These are phyloP conservation scores for Thielaviopsis cerberus DNA, from an alignment of 2,329 filamentous ascomycete genomes.

Conservation along the genomic window DNA sequence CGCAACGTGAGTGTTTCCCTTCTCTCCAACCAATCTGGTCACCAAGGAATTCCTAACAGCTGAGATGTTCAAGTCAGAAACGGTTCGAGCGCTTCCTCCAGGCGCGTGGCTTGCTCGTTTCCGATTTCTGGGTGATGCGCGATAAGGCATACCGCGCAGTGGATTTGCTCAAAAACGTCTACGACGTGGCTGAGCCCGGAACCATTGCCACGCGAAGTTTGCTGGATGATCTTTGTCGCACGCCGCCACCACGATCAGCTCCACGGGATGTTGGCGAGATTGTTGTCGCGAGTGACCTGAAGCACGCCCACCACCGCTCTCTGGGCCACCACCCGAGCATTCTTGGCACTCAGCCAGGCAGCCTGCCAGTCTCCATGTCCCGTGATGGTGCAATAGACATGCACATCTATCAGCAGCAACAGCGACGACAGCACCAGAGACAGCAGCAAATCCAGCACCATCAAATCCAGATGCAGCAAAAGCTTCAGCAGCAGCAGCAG, in stretches of 20 bases:
- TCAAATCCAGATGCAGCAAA: background rate
- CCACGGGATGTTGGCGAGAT: constrained; percentile 7
- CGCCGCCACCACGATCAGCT: constrained; percentile 3
- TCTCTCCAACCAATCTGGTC: background rate
- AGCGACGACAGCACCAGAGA: background rate
- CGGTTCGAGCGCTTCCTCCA: constrained; percentile 50
- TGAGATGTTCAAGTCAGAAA: constrained; percentile 34
- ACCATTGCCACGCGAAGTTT: constrained; percentile 6
- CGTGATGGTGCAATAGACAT: background rate
- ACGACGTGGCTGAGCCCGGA: constrained; percentile 12
- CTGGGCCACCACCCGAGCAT: background rate
- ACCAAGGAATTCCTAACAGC: background rate
- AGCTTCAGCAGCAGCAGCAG: background rate
- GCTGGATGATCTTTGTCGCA: constrained; percentile 6
- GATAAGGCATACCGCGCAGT: constrained; percentile 8
- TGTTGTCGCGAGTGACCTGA: background rate
- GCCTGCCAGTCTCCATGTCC: background rate
- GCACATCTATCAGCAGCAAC: background rate
- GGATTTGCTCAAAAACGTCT: constrained; percentile 9
- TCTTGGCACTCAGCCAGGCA: background rate
- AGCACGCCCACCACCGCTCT: background rate
- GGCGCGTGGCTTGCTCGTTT: constrained; percentile 28
- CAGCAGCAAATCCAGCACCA: background rate
- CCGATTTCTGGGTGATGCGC: constrained; percentile 11
- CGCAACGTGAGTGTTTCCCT: constrained; percentile 42